phyloP scores from a whole-genome alignment of 345 rosid species.

The Conringia planisiliqua region DNA sequence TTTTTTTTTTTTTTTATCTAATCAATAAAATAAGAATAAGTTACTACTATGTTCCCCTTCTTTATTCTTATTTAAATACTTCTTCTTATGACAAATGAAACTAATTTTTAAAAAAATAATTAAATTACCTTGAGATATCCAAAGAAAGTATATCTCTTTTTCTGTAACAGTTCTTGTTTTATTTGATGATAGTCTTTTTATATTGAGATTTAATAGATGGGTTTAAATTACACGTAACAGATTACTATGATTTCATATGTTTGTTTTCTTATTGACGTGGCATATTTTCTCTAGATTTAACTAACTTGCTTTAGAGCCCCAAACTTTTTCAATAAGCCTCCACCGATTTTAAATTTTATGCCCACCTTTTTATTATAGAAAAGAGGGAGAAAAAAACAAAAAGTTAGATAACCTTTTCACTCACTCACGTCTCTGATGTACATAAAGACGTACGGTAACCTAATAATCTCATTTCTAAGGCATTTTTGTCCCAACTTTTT shows the following conservation, averaged over 20 bases:
- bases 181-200: background rate
- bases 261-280: background rate
- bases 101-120: background rate
- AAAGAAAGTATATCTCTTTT: background rate
- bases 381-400: background rate
- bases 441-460: slow-evolving; percentile 9
- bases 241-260: background rate
- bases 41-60: background rate
- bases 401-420: slow-evolving; percentile 2
- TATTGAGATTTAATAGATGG: background rate
- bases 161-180: too few species aligned
- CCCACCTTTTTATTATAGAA: background rate
- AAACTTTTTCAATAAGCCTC: background rate
- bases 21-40: slow-evolving; percentile 12
- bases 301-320: background rate
- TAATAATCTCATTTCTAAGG: background rate
- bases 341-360: background rate
- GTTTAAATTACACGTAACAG: background rate
- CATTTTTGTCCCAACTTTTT: background rate
- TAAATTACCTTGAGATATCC: background rate
- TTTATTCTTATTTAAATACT: background rate
- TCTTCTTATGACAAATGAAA: too few species aligned
- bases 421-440: background rate
- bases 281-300: background rate
- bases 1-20: background rate